A percentile compares a stretch with the other conserved stretches of the same genome.
These are phyloP conservation scores for Waltergamsia citrina DNA, from an alignment of 2,329 filamentous ascomycete genomes.

Conservation along the genomic window DNA sequence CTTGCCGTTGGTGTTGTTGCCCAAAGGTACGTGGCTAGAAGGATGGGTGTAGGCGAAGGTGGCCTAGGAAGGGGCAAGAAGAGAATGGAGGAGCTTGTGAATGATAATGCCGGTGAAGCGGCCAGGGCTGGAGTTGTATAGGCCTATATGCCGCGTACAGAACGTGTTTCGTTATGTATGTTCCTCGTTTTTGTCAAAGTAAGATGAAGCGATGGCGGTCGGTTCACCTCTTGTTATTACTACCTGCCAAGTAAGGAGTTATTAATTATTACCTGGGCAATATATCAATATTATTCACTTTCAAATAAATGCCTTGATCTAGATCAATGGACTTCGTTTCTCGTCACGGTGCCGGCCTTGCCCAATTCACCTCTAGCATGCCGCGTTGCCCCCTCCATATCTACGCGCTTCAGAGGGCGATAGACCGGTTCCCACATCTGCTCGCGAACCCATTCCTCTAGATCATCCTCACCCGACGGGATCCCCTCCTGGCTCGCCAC, in stretches of 20 bases:
- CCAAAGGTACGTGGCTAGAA: slow-evolving; percentile 85
- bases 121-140: slow-evolving; percentile 39
- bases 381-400: slow-evolving; percentile 39
- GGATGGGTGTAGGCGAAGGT: slow-evolving; percentile 93
- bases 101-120: slow-evolving; percentile 49
- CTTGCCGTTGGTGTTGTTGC: slow-evolving; percentile 78
- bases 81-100: slow-evolving; percentile 43
- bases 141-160: too few species aligned
- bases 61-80: slow-evolving; percentile 53
- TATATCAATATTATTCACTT: too few species aligned
- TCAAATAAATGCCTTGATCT: not conserved
- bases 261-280: too few species aligned
- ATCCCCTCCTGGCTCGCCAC: slow-evolving; percentile 57
- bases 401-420: slow-evolving; percentile 50
- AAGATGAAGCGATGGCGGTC: too few species aligned
- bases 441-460: slow-evolving; percentile 64
- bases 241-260: too few species aligned
- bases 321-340: slow-evolving; percentile 3
- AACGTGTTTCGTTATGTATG: too few species aligned
- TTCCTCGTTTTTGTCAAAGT: too few species aligned
- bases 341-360: slow-evolving; percentile 17
- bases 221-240: slow-evolving; percentile 1
- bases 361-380: slow-evolving; percentile 35
- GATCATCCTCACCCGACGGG: slow-evolving; percentile 40
- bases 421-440: slow-evolving; percentile 77